Evolutionary conservation across 306 rosid species (phyloP).

Genomic region (Castanopsis chinensis): DNA sequence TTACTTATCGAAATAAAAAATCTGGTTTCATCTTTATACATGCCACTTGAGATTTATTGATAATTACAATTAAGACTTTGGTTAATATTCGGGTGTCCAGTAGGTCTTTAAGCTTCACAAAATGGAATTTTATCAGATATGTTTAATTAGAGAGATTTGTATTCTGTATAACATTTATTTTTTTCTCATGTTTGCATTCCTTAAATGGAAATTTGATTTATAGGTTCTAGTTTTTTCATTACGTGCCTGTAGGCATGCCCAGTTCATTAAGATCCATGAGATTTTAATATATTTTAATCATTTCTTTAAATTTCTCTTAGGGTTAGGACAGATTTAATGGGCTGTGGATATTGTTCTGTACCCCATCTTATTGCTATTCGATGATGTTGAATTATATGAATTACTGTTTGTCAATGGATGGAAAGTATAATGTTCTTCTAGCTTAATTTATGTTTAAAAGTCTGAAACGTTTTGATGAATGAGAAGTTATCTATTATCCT

Average conservation of each 20-base stretch:
- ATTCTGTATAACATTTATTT: not conserved
- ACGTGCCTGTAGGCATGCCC: not conserved
- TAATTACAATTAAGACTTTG: not conserved
- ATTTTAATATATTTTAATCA: not conserved
- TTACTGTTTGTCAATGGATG: not conserved
- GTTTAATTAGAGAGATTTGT: not conserved
- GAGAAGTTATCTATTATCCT: constrained; percentile 2
- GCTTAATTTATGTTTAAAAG: not conserved
- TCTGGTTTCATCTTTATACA: not conserved
- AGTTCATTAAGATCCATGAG: not conserved
- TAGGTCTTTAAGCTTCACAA: not conserved
- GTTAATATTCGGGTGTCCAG: not conserved
- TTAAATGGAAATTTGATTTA: not conserved
- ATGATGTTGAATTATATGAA: not conserved
- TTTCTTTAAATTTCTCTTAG: not conserved
- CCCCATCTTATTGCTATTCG: not conserved
- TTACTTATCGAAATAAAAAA: not conserved
- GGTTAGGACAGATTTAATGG: not conserved
- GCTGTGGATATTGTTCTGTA: not conserved
- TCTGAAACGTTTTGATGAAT: not conserved
- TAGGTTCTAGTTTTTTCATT: constrained; percentile 1
- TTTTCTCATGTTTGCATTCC: not conserved
- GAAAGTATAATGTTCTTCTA: not conserved
- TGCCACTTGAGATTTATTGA: not conserved
- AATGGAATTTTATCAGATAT: not conserved